Conservation (phyloP, 2,329 filamentous ascomycete species). For the Cercospora sp. region DNA sequence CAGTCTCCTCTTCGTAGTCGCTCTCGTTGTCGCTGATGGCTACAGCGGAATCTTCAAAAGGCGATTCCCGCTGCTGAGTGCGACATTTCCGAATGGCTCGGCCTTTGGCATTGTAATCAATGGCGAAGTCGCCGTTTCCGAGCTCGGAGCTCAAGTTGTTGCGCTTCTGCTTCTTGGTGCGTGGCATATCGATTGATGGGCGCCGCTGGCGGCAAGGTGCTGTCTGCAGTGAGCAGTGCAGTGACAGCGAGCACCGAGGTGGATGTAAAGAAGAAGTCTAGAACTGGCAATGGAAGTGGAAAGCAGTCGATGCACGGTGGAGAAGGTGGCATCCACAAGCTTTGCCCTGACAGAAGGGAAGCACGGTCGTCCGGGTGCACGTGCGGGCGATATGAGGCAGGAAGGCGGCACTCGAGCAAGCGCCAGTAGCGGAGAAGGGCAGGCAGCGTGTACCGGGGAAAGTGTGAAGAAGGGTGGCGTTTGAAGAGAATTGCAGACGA, state of each 20-base stretch:
- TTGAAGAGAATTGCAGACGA: background rate
- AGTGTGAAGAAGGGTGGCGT: background rate
- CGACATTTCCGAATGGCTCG: slow-evolving; percentile 45
- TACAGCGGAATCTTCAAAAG: slow-evolving; percentile 45
- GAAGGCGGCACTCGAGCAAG: background rate
- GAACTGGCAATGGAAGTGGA: background rate
- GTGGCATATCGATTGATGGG: slow-evolving; percentile 20
- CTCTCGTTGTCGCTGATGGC: slow-evolving; percentile 42
- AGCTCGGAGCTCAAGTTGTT: slow-evolving; percentile 32
- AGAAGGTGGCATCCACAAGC: slow-evolving; percentile 12
- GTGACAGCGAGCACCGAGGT: background rate
- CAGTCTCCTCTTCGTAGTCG: slow-evolving; percentile 38
- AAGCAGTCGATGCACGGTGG: background rate
- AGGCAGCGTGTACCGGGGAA: background rate
- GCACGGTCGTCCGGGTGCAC: background rate
- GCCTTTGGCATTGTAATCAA: slow-evolving; percentile 46
- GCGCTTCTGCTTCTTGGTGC: slow-evolving; percentile 24
- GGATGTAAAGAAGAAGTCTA: slow-evolving; percentile 1
- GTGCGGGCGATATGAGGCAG: background rate
- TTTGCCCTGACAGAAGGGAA: slow-evolving; percentile 12
- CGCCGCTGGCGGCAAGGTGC: background rate
- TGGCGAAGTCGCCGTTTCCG: slow-evolving; percentile 31
- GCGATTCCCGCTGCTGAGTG: slow-evolving; percentile 39
- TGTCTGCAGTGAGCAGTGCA: background rate
- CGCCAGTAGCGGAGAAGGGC: background rate